Conservation (phyloP, 1,139 yeast genomes). For the Meyerozyma carpophila region DNA sequence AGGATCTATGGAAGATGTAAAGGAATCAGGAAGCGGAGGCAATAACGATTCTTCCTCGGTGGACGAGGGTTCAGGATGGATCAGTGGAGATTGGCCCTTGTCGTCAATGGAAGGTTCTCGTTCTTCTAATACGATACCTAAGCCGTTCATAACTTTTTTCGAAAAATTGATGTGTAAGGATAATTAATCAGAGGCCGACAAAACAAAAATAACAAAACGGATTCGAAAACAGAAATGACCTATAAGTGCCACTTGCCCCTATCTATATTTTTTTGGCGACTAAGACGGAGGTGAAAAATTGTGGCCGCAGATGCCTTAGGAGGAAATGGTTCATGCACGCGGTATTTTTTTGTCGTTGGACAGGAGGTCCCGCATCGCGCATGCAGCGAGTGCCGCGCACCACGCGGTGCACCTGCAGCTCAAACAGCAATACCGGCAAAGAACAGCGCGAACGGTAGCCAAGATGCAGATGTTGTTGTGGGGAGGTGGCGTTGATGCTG, state of each 20-base stretch:
- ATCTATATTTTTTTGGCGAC: not conserved
- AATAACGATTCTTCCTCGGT: slow-evolving; percentile 7
- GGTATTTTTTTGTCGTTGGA: not conserved
- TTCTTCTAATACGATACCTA: slow-evolving; percentile 12
- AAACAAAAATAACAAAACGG: not conserved
- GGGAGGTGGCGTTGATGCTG: too few relatives aligned
- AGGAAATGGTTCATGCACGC: not conserved
- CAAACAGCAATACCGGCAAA: too few relatives aligned
- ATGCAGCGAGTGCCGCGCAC: not conserved
- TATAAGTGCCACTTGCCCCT: not conserved
- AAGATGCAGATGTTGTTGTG: not conserved
- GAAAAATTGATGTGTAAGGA: not conserved
- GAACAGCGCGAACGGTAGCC: not conserved
- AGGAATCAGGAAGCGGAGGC: slow-evolving; percentile 10
- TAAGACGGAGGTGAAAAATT: not conserved
- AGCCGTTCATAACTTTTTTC: slow-evolving; percentile 8
- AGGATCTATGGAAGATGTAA: not conserved
- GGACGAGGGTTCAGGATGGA: not conserved
- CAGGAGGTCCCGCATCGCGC: not conserved
- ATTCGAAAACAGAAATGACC: not conserved
- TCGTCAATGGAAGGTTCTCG: slow-evolving; percentile 3
- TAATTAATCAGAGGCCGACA: not conserved
- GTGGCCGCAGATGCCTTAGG: not conserved
- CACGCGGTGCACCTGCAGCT: not conserved
- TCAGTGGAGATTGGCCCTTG: not conserved